These are phyloP conservation scores for Acacia confusa DNA, from an alignment of 306 rosid species.

Conservation along the genomic window DNA sequence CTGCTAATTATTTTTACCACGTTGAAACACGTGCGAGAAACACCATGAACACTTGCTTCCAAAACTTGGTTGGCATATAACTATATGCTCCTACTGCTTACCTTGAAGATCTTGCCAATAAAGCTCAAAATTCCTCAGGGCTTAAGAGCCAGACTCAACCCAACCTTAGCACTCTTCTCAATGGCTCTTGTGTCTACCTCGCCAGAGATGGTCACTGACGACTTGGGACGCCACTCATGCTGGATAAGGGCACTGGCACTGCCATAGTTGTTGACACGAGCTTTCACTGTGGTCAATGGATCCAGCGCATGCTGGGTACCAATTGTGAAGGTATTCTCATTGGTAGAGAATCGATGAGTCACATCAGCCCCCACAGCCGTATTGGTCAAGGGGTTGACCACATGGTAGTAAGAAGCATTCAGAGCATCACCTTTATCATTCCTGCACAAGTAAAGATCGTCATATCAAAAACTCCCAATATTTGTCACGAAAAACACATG, in stretches of 20 bases:
- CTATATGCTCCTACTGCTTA: slow-evolving; percentile 48
- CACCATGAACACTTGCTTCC: slow-evolving; percentile 39
- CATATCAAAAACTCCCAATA: slow-evolving; percentile 14
- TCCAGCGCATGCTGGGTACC: slow-evolving; percentile 88
- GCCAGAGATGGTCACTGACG: slow-evolving; percentile 75
- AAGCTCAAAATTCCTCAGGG: slow-evolving; percentile 55
- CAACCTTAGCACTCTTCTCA: slow-evolving; percentile 91
- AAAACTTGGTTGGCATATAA: slow-evolving; percentile 38
- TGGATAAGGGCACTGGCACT: slow-evolving; percentile 86
- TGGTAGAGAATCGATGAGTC: slow-evolving; percentile 66
- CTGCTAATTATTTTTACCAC: slow-evolving; percentile 37
- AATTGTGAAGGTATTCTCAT: slow-evolving; percentile 69
- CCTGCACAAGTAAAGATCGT: slow-evolving; percentile 44
- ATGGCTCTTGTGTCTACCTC: slow-evolving; percentile 90
- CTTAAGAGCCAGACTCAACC: slow-evolving; percentile 87
- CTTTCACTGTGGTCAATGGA: slow-evolving; percentile 80
- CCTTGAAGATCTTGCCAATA: slow-evolving; percentile 39
- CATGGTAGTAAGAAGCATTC: slow-evolving; percentile 46
- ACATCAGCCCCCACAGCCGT: slow-evolving; percentile 53
- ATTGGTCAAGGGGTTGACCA: slow-evolving; percentile 38
- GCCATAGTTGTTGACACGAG: slow-evolving; percentile 76
- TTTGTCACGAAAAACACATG: neutral
- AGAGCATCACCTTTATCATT: slow-evolving; percentile 75
- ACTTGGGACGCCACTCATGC: slow-evolving; percentile 99
- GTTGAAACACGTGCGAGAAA: slow-evolving; percentile 36